A percentile compares a stretch with the other conserved stretches of the same genome.
phyloP scores from a whole-genome alignment of 2,329 filamentous ascomycete genomes.

The Monosporascus sp. region DNA sequence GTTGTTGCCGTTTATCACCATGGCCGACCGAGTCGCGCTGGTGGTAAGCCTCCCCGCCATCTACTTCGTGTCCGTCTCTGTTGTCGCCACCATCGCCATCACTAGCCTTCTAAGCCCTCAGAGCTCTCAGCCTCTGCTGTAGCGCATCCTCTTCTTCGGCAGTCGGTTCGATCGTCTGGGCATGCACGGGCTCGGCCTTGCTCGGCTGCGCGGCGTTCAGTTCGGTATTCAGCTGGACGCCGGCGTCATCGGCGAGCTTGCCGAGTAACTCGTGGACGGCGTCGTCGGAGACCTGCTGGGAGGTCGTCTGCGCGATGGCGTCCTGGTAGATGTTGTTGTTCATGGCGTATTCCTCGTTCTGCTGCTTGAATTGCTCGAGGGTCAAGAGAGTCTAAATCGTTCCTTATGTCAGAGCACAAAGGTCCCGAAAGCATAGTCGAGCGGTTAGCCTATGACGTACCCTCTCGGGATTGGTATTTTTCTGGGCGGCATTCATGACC shows the following conservation, averaged over 20 bases:
- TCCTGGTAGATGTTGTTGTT: slow-evolving; percentile 76
- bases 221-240: slow-evolving; percentile 74
- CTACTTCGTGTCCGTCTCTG: neutral
- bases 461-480: slow-evolving; percentile 54
- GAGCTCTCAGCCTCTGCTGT: slow-evolving; percentile 52
- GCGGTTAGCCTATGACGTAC: slow-evolving; percentile 24
- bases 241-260: slow-evolving; percentile 83
- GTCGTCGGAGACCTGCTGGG: slow-evolving; percentile 69
- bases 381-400: slow-evolving; percentile 47
- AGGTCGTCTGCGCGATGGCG: slow-evolving; percentile 71
- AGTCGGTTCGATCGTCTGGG: slow-evolving; percentile 58
- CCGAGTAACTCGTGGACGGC: slow-evolving; percentile 82
- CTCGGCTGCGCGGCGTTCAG: slow-evolving; percentile 54
- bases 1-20: neutral
- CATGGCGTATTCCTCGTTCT: slow-evolving; percentile 61
- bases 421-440: neutral
- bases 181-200: slow-evolving; percentile 47
- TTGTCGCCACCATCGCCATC: slow-evolving; percentile 1
- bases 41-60: neutral
- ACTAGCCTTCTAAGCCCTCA: slow-evolving; percentile 39
- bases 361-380: slow-evolving; percentile 55
- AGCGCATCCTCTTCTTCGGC: slow-evolving; percentile 76
- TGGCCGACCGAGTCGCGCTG: no score
- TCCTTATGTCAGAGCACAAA: slow-evolving; percentile 1
- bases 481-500: slow-evolving; percentile 54